phyloP scores from a whole-genome alignment of 192 early-diverging fungal species.

The Backusella mclennaniae region DNA sequence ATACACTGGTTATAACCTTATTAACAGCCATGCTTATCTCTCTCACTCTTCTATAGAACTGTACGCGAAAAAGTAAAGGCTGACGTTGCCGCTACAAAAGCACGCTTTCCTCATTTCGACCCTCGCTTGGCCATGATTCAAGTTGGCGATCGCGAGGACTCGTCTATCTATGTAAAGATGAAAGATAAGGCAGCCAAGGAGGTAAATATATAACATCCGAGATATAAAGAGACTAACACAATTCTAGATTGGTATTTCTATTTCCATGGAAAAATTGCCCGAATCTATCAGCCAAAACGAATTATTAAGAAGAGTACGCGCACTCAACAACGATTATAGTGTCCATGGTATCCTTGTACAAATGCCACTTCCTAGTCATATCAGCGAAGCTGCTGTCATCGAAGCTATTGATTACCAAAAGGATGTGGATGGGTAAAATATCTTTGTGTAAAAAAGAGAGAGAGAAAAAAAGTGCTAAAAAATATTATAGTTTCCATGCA shows the following conservation, averaged over 20 bases:
- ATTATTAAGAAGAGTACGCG: constrained; percentile 64
- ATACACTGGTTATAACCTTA: not conserved
- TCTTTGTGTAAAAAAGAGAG: not conserved
- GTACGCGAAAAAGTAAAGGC: constrained; percentile 69
- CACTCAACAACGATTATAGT: constrained; percentile 73
- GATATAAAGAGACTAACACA: not conserved
- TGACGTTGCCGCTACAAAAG: constrained; percentile 65
- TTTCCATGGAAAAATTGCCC: constrained; percentile 67
- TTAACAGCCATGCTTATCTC: not conserved
- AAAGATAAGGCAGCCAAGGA: constrained; percentile 90
- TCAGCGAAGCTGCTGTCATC: constrained; percentile 78
- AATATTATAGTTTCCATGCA: constrained; percentile 75
- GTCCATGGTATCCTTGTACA: constrained; percentile 98
- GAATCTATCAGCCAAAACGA: constrained; percentile 65
- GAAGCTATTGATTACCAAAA: constrained; percentile 85
- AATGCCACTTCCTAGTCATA: constrained; percentile 85
- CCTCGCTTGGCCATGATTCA: constrained; percentile 90
- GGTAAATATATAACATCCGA: constrained; percentile 34
- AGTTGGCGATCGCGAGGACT: constrained; percentile 93
- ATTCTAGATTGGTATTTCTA: constrained; percentile 71
- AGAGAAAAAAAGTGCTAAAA: not conserved
- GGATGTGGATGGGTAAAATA: constrained; percentile 91
- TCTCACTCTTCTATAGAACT: constrained; percentile 40
- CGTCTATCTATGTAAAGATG: constrained; percentile 89
- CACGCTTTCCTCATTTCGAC: constrained; percentile 62